Evolutionary conservation across 495 filamentous ascomycete species (phyloP).

Genomic region (Podospora bellae-mahoneyi): DNA sequence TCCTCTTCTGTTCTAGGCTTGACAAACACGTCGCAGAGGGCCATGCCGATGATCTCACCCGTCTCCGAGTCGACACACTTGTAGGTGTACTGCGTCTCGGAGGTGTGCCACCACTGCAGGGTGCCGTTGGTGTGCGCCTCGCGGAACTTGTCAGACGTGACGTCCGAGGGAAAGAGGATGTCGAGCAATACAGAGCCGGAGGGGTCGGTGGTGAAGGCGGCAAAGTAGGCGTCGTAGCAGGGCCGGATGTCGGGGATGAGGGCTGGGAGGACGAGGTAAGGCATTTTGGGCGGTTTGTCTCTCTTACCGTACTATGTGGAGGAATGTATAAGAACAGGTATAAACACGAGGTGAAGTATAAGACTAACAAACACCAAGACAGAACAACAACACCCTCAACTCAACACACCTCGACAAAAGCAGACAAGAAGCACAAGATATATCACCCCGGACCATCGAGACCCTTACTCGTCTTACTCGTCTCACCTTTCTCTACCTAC

Average conservation of each 20-base stretch:
- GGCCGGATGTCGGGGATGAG: conserved; percentile 40
- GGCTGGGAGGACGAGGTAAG: conserved; percentile 38
- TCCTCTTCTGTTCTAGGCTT: conserved; percentile 19
- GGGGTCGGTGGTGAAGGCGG: conserved; percentile 33
- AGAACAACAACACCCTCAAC: neutral
- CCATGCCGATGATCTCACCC: conserved; percentile 38
- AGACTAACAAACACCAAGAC: neutral
- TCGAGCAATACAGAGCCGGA: conserved; percentile 30
- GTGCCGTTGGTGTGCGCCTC: conserved; percentile 35
- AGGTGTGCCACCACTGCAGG: conserved; percentile 33
- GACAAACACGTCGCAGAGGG: conserved; percentile 32
- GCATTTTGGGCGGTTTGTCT: conserved; percentile 28
- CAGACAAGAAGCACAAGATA: neutral
- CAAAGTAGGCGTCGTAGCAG: conserved; percentile 43
- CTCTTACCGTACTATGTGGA: neutral
- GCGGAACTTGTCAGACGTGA: conserved; percentile 32
- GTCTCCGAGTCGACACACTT: conserved; percentile 39
- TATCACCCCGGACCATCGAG: neutral
- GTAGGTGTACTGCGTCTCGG: conserved; percentile 34
- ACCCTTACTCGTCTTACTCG: no score
- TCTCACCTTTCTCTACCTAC: neutral
- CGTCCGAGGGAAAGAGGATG: conserved; percentile 35
- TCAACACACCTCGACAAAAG: neutral
- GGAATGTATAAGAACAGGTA: neutral
- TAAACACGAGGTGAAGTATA: neutral